Conservation (phyloP, 23 red algal species). For the Gracilariopsis chorda region DNA sequence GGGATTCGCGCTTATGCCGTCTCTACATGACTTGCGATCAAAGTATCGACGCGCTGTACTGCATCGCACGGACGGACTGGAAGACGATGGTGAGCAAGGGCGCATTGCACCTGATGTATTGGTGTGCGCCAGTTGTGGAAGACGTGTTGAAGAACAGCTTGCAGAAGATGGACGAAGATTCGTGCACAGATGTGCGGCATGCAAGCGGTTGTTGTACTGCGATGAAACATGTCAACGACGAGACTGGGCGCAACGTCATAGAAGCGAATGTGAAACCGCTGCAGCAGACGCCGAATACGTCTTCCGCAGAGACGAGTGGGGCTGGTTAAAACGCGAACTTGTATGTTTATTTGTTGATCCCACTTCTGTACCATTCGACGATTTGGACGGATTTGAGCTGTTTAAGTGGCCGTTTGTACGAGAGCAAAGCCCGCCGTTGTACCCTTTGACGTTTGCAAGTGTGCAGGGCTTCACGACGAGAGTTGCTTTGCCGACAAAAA, state of each 20-base stretch:
- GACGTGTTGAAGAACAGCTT: neutral
- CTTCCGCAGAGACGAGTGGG: conserved; percentile 38
- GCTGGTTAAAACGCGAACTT: conserved; percentile 60
- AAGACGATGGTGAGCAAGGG: neutral
- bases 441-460: conserved; percentile 60
- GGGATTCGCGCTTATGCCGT: conserved; percentile 56
- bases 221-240: conserved; percentile 26
- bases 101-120: conserved; percentile 16
- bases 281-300: neutral
- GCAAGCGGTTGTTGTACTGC: conserved; percentile 52
- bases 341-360: conserved; percentile 64
- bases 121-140: conserved; percentile 49
- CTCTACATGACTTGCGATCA: conserved; percentile 10
- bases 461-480: neutral
- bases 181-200: conserved; percentile 33
- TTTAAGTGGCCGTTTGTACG: conserved; percentile 19
- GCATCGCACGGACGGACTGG: neutral
- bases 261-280: conserved; percentile 37
- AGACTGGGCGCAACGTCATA: conserved; percentile 48
- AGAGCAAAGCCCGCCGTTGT: neutral
- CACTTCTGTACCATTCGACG: conserved; percentile 82
- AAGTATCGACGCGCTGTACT: conserved; percentile 51
- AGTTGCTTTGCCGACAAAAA: neutral
- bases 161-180: neutral
- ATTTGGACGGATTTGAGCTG: conserved; percentile 59